phyloP scores from a whole-genome alignment of 306 rosid genomes.

The Cucumis melo region DNA sequence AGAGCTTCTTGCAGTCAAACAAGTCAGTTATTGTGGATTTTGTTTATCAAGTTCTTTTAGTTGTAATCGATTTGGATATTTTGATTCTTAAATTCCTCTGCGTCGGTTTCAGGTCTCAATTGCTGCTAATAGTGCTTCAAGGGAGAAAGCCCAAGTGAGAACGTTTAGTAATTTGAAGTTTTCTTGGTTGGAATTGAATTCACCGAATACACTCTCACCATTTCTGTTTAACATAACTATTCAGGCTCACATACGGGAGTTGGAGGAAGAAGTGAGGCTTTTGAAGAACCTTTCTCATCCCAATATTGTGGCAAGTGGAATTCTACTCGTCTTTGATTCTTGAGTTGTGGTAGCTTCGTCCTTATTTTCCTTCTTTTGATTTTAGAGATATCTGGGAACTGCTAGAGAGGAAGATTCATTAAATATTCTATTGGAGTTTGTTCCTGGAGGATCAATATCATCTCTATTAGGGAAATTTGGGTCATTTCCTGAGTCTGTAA shows the following conservation, averaged over 20 bases:
- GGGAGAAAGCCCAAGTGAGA: constrained; percentile 63
- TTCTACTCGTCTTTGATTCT: neutral
- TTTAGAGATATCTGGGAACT: constrained; percentile 79
- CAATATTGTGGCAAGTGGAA: constrained; percentile 71
- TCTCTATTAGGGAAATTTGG: constrained; percentile 86
- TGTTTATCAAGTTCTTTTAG: neutral
- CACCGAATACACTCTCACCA: neutral
- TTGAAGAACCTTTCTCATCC: constrained; percentile 83
- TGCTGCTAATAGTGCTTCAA: constrained; percentile 55
- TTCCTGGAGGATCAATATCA: constrained; percentile 89
- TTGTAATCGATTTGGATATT: neutral
- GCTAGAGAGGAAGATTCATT: constrained; percentile 75
- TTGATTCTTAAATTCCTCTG: neutral
- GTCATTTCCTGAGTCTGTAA: constrained; percentile 83
- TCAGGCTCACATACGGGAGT: constrained; percentile 76
- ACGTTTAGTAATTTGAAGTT: neutral
- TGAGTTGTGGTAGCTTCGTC: constrained; percentile 1
- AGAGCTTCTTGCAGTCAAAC: constrained; percentile 85
- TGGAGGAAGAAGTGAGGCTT: constrained; percentile 87
- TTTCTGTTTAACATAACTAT: neutral
- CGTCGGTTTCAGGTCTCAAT: constrained; percentile 51
- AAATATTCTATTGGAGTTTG: constrained; percentile 85
- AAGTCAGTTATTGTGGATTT: constrained; percentile 18
- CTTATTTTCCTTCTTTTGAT: neutral
- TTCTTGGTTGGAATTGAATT: neutral